Percentiles rank a stretch among this genome's conserved stretches.
phyloP scores from a whole-genome alignment of 2,329 filamentous ascomycete species.

The Verticillium zaregamsianum region DNA sequence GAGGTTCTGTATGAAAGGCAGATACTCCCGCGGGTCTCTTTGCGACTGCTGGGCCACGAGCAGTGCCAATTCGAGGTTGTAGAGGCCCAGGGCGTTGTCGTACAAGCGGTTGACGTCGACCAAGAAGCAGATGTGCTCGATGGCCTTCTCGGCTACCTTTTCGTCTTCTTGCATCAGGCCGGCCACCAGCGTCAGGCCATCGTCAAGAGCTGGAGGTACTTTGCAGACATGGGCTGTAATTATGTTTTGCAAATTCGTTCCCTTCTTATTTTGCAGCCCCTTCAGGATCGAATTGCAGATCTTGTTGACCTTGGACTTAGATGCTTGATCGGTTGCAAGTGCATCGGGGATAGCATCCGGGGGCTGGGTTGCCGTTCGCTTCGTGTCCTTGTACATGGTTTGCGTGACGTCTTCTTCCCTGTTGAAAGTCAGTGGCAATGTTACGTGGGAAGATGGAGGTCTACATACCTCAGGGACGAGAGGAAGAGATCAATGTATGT shows the following conservation, averaged over 20 bases:
- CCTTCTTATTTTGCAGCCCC: conserved; percentile 57
- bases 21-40: conserved; percentile 90
- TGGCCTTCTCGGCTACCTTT: conserved; percentile 76
- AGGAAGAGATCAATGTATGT: conserved; percentile 88
- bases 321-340: conserved; percentile 8
- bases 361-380: conserved; percentile 28
- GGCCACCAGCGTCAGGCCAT: conserved; percentile 76
- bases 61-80: conserved; percentile 84
- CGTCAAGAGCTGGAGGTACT: conserved; percentile 80
- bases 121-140: conserved; percentile 96
- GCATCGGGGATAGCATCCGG: neutral
- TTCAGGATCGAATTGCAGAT: conserved; percentile 83
- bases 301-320: conserved; percentile 68
- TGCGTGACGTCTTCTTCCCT: conserved; percentile 89
- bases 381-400: conserved; percentile 89
- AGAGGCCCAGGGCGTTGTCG: conserved; percentile 83
- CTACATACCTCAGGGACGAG: conserved; percentile 69
- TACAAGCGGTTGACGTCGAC: conserved; percentile 91
- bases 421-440: conserved; percentile 18
- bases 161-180: conserved; percentile 65
- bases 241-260: conserved; percentile 76
- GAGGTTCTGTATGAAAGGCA: conserved; percentile 87
- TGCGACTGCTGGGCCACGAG: conserved; percentile 94
- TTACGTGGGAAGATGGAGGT: neutral
- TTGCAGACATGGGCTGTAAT: conserved; percentile 96